Evolutionary conservation across 179 eudicot genomes (phyloP).

Genomic region (Beta macrorhiza): DNA sequence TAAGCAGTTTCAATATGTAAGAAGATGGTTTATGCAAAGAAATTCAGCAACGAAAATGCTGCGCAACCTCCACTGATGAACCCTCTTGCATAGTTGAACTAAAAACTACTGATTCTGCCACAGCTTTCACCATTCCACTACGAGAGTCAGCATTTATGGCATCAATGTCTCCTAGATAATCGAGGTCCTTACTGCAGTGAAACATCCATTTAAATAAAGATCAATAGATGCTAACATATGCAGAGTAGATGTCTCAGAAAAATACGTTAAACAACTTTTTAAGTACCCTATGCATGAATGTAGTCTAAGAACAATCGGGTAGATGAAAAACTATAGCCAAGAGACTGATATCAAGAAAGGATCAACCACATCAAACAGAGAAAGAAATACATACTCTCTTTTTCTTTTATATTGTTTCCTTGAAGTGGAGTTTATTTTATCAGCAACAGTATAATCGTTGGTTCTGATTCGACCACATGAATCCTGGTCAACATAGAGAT

Average conservation of each 20-base stretch:
- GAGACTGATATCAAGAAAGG: neutral
- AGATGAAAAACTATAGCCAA: neutral
- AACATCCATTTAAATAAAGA: slow-evolving; percentile 16
- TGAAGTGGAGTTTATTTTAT: slow-evolving; percentile 8
- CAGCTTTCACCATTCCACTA: slow-evolving; percentile 15
- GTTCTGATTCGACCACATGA: slow-evolving; percentile 21
- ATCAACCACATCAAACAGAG: neutral
- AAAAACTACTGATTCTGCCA: slow-evolving; percentile 23
- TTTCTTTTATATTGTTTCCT: slow-evolving; percentile 30
- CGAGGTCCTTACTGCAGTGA: slow-evolving; percentile 30
- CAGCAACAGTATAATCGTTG: slow-evolving; percentile 21
- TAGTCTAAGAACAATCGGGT: slow-evolving; percentile 6
- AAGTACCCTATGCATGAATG: neutral
- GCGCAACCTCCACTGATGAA: slow-evolving; percentile 49
- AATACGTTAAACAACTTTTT: neutral
- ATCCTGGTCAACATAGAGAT: slow-evolving; percentile 27
- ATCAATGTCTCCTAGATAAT: slow-evolving; percentile 18
- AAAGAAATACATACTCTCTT: slow-evolving; percentile 31
- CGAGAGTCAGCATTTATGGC: slow-evolving; percentile 24
- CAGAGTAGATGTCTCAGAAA: neutral
- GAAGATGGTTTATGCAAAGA: slow-evolving; percentile 15
- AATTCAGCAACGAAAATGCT: neutral
- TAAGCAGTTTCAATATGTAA: slow-evolving; percentile 20
- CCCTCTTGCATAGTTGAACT: slow-evolving; percentile 37
- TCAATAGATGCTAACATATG: neutral